Percentiles rank a stretch among this genome's conserved stretches.
These are phyloP conservation scores for Paradendryphiella salina DNA, from an alignment of 2,329 filamentous ascomycete species.

Conservation along the genomic window DNA sequence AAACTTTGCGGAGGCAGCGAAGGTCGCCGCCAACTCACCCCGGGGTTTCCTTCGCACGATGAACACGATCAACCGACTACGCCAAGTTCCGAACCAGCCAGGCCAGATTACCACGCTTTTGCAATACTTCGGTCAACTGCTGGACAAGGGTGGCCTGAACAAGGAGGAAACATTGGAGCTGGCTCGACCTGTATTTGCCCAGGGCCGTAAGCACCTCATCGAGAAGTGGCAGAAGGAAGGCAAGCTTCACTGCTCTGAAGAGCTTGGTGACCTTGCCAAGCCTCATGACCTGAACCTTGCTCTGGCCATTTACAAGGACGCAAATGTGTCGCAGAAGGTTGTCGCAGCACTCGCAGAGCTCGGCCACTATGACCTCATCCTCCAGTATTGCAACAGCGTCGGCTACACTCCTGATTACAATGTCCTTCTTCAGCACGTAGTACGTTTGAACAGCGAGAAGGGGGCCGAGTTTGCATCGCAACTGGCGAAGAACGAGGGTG, in stretches of 20 bases:
- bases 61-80: slow-evolving; percentile 95
- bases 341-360: slow-evolving; percentile 94
- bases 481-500: slow-evolving; percentile 84
- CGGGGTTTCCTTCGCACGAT: slow-evolving; percentile 91
- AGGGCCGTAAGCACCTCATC: slow-evolving; percentile 91
- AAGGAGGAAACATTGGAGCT: slow-evolving; percentile 92
- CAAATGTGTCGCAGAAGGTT: slow-evolving; percentile 89
- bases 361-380: slow-evolving; percentile 94
- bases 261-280: slow-evolving; percentile 91
- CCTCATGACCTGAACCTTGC: slow-evolving; percentile 87
- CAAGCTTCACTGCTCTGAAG: slow-evolving; percentile 94
- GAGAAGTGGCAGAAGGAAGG: slow-evolving; percentile 98
- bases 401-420: slow-evolving; percentile 97
- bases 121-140: slow-evolving; percentile 95
- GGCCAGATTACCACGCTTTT: slow-evolving; percentile 92
- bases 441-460: slow-evolving; percentile 89
- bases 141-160: slow-evolving; percentile 94
- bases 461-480: slow-evolving; percentile 92
- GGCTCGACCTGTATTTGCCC: slow-evolving; percentile 85
- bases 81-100: slow-evolving; percentile 76
- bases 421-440: slow-evolving; percentile 78
- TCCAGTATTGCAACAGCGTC: slow-evolving; percentile 82
- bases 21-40: slow-evolving; percentile 94
- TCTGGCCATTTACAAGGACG: slow-evolving; percentile 84
- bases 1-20: slow-evolving; percentile 85